Conservation (phyloP, 1,284 basidiomycete genomes). For the Cutaneotrichosporon cavernicola region DNA sequence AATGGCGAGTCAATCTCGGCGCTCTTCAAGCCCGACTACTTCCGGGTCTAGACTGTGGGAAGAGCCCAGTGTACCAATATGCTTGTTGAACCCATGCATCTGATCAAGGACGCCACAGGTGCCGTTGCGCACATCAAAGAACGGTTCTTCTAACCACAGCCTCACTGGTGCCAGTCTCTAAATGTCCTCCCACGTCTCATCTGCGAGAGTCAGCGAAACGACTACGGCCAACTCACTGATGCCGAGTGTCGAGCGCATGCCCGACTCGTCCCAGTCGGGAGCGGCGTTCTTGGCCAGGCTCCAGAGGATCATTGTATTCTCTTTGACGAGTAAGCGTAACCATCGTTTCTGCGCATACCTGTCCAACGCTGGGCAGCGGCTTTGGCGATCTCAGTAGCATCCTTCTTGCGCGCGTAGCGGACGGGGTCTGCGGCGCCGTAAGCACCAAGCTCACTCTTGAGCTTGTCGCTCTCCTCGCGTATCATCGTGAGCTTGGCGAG, state of each 20-base stretch:
- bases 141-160: neutral
- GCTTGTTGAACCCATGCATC: slow-evolving; percentile 15
- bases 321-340: slow-evolving; percentile 22
- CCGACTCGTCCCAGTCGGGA: slow-evolving; percentile 23
- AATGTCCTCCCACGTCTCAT: slow-evolving; percentile 32
- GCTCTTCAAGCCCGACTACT: slow-evolving; percentile 42
- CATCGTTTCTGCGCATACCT: slow-evolving; percentile 57
- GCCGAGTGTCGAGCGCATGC: slow-evolving; percentile 33
- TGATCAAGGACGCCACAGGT: slow-evolving; percentile 3
- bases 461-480: slow-evolving; percentile 26
- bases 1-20: slow-evolving; percentile 65
- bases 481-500: slow-evolving; percentile 56
- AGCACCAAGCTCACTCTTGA: slow-evolving; percentile 60
- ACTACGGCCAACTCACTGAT: slow-evolving; percentile 34
- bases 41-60: slow-evolving; percentile 9
- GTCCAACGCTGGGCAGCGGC: slow-evolving; percentile 82
- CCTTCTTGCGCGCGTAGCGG: slow-evolving; percentile 70
- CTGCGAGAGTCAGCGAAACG: slow-evolving; percentile 14
- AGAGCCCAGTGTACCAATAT: slow-evolving; percentile 17
- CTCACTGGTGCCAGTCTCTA: slow-evolving; percentile 2
- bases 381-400: slow-evolving; percentile 68
- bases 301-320: slow-evolving; percentile 45
- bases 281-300: slow-evolving; percentile 9
- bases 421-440: slow-evolving; percentile 80
- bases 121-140: neutral